A percentile compares a stretch with the other conserved stretches of the same genome.
Conservation (phyloP, 2,329 filamentous ascomycete species). For the Furcasterigmium furcatum region DNA sequence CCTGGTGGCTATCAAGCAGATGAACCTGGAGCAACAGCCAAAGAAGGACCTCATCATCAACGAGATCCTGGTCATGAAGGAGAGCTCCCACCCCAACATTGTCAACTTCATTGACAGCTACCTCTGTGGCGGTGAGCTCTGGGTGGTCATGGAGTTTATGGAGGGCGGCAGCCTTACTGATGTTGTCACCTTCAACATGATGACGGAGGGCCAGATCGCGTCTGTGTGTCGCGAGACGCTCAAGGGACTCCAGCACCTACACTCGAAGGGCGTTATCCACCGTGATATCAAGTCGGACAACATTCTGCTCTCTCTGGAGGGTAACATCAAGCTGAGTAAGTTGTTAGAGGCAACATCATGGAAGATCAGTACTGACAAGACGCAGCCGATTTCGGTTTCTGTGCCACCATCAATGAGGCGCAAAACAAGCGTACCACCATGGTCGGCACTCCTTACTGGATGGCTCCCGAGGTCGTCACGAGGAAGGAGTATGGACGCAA, state of each 20-base stretch:
- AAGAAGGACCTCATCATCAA: slow-evolving; percentile 99
- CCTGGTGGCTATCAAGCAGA: slow-evolving; percentile 97
- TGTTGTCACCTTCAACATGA: slow-evolving; percentile 98
- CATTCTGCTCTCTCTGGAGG: slow-evolving; percentile 87
- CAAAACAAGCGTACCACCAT: slow-evolving; percentile 98
- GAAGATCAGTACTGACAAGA: slow-evolving; percentile 22
- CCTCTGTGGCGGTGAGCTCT: slow-evolving; percentile 82
- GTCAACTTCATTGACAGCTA: slow-evolving; percentile 99
- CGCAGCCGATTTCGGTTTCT: slow-evolving; percentile 94
- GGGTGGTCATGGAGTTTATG: slow-evolving; percentile 99
- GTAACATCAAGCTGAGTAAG: slow-evolving; percentile 96
- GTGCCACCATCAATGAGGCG: slow-evolving; percentile 94
- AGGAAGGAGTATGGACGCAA: slow-evolving; percentile 97
- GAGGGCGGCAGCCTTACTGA: slow-evolving; percentile 96
- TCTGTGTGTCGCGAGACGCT: slow-evolving; percentile 93
- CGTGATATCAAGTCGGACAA: slow-evolving; percentile 99
- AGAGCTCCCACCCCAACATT: slow-evolving; percentile 96
- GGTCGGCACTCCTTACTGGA: slow-evolving; percentile 99
- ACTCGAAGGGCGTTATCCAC: slow-evolving; percentile 97
- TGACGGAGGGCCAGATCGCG: slow-evolving; percentile 96
- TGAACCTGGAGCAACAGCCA: slow-evolving; percentile 97
- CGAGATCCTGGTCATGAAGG: slow-evolving; percentile 98
- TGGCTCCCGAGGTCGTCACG: slow-evolving; percentile 97
- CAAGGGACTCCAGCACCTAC: slow-evolving; percentile 87
- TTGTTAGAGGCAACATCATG: slow-evolving; percentile 16